Evolutionary conservation across 202 grass and related monocot species (phyloP), one percentile per base, ranked within the genome.

Genomic region (Eragrostis tef): DNA sequence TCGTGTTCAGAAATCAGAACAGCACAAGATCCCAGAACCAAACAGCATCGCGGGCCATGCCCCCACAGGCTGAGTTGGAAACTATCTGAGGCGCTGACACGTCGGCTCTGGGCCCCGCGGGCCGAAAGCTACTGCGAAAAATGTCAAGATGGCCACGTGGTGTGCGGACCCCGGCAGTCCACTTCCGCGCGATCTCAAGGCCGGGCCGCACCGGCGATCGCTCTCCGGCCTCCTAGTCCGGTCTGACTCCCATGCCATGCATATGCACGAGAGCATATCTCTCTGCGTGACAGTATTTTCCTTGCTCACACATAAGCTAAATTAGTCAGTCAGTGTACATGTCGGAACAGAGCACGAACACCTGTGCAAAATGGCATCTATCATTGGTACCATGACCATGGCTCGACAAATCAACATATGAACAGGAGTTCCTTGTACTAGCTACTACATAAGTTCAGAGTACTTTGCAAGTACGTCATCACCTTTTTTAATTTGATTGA

Each of bases 191-290:
- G 51, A 82, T 85, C 66, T 70, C 7, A 15, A 79, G 89, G 73
- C 82, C 78, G 82, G 89, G 67, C 89, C 86, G 86, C 81, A 80
- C 67, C 89, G 86, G 77, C 85, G 61, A 88, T 85, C 73, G 59
- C 82, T 88, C 86, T 29, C 73, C 81, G 81, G 81, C 65, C 50
- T 13, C 41, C 63, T 6, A 67, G 41, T 25, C 77, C 49, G 71
- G 41, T 66, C 78, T 39, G 34, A 39, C 34, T 56, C 31, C 15
- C 62, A 42, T 73, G 67, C 75, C 44, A 67, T 79, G 81, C 81
- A 63, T 50, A 25, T 64, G 44, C 53, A 81, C 36, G 75, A 44
- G 4, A 16, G 34, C 66, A 83, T 21, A 83, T 17, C 7, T 13
- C 49, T 17, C 44, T 48, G 59, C 44, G 77, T 75, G 39, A 42